Percentiles rank a stretch among this genome's conserved stretches.
Evolutionary conservation across 208 protist species (phyloP).

Genomic region (Acanthamoeba triangularis): DNA sequence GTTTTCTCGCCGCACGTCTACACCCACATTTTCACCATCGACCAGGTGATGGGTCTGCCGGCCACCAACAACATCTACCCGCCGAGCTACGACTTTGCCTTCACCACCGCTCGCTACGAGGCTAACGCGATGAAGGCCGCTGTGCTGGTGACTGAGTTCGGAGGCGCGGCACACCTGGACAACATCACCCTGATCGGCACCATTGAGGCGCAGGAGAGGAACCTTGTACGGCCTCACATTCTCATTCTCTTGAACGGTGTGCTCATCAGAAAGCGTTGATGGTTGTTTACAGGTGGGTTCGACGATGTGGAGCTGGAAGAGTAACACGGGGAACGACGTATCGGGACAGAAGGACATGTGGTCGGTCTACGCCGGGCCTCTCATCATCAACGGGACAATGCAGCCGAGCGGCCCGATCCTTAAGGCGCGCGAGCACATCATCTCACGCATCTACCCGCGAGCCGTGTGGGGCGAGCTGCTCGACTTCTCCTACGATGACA

Average conservation of each 20-base stretch:
- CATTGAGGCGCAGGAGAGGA: conserved; percentile 19
- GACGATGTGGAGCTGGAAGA: conserved; percentile 31
- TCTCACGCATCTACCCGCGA: not conserved
- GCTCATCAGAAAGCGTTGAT: no score
- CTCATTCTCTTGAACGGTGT: no score
- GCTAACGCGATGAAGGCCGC: not conserved
- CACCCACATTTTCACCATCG: conserved; percentile 40
- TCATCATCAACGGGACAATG: conserved; percentile 9
- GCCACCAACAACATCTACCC: conserved; percentile 24
- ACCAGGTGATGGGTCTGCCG: not conserved
- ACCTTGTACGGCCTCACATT: not conserved
- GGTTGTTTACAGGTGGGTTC: not conserved
- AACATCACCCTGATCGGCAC: not conserved
- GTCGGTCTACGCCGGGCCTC: not conserved
- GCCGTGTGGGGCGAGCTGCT: not conserved
- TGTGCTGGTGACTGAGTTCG: conserved; percentile 14
- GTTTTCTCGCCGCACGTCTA: conserved; percentile 15
- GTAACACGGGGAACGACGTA: not conserved
- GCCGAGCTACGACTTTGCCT: conserved; percentile 1
- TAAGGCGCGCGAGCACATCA: not conserved
- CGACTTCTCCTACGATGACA: not conserved
- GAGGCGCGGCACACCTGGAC: not conserved
- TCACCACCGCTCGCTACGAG: not conserved
- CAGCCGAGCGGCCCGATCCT: not conserved
- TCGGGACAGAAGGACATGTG: conserved; percentile 16